Base-by-base conservation (phyloP, 176 grass and related monocot species). In the Otatea glauca region DNA sequence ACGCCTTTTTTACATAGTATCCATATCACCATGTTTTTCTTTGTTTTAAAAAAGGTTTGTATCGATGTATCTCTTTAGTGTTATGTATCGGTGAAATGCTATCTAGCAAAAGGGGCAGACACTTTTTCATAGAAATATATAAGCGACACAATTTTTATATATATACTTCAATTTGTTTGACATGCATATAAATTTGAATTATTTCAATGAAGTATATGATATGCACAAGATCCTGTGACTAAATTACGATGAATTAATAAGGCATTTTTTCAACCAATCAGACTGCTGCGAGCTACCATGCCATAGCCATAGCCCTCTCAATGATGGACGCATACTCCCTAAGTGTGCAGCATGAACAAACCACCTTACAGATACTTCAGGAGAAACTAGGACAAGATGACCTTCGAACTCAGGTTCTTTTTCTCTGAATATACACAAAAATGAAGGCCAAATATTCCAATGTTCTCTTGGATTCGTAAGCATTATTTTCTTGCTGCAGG, bases 201-300 rank as follows among this genome's bases (percentile, higher is more conserved):
- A 43, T 41, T 58, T 69, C 66, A 61, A 38, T 80, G 77, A 73
- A n/a, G 55, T 41, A 29, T 49, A 51, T 7, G 53, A 17, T 85
- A 64, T 70, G 23, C 43, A 75, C 55, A 68, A 34, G 17, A 61
- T 87, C 69, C 7, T 54, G 60, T 83, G 64, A 72, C 68, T 81
- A 29, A 79, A 21, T 70, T 87, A 58, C 24, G 12, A 76, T 80
- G 51, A 87, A 83, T 65, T 88, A 54, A 77, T 44, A 8, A 43
- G 20, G 1, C n/a, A 18, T 20, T 24, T 68, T 86, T 75, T 86
- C 82, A 80, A 75, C 60, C 58, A 83, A 84, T 70, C 90, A 99
- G 97, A 99, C 97, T 86, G 97, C 93, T 76, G 97, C 97, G 55
- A 99, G 97, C 88, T 99, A 99, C 71, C 97, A 99, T 91, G 97